Conservation (phyloP, 2,329 filamentous ascomycete species). For the Didymella segeticola region DNA sequence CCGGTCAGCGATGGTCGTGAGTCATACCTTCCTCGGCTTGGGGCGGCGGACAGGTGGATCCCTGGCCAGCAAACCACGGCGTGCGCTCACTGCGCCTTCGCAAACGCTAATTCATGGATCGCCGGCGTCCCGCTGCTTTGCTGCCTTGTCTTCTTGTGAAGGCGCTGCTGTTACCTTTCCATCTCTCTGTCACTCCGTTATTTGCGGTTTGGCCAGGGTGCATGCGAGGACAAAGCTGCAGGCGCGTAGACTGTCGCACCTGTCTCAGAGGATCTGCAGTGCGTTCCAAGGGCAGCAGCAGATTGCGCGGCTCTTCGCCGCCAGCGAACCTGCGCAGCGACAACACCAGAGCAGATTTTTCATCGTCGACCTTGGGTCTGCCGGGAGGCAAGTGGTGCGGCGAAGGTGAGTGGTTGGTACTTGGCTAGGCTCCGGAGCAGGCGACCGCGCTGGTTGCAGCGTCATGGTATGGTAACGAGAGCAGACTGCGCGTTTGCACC, state of each 20-base stretch:
- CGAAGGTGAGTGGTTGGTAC: slow-evolving; percentile 31
- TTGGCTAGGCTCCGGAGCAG: slow-evolving; percentile 22
- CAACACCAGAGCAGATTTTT: slow-evolving; percentile 24
- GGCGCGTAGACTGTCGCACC: slow-evolving; percentile 26
- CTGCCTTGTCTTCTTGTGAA: slow-evolving; percentile 18
- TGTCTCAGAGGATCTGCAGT: slow-evolving; percentile 27
- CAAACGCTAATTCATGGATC: slow-evolving; percentile 12
- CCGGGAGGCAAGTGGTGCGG: slow-evolving; percentile 31
- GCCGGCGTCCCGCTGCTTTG: slow-evolving; percentile 17
- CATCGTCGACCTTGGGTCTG: slow-evolving; percentile 18
- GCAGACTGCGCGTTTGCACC: slow-evolving; percentile 3
- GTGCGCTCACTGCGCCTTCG: slow-evolving; percentile 16
- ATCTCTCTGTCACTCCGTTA: slow-evolving; percentile 17
- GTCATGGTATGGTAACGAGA: slow-evolving; percentile 28
- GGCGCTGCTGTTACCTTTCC: slow-evolving; percentile 10
- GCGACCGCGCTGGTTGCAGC: slow-evolving; percentile 25
- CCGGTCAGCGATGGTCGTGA: slow-evolving; percentile 30
- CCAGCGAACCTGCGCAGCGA: slow-evolving; percentile 6
- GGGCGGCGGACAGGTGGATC: slow-evolving; percentile 18
- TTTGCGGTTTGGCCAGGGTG: slow-evolving; percentile 13
- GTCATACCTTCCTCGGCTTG: slow-evolving; percentile 26
- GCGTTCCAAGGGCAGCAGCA: slow-evolving; percentile 29
- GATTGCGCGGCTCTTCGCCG: slow-evolving; percentile 12
- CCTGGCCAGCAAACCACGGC: slow-evolving; percentile 18
- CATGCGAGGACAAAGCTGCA: slow-evolving; percentile 19